Conservation (phyloP, 1,284 basidiomycete species). For the Malassezia slooffiae region DNA sequence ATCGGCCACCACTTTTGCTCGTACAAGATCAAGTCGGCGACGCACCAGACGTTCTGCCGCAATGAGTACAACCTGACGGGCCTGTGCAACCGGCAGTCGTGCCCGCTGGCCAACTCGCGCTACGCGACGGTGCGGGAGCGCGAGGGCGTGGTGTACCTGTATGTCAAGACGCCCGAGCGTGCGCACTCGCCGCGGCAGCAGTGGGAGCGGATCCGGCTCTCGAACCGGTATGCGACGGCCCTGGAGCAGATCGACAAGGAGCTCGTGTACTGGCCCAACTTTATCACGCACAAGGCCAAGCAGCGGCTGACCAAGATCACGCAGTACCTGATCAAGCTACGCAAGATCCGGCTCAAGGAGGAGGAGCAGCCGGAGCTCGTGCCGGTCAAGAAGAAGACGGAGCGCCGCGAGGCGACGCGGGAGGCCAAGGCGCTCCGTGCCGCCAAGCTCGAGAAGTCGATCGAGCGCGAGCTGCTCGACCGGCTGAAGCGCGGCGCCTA, state of each 20-base stretch:
- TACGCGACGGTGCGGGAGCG: constrained; percentile 95
- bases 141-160: constrained; percentile 87
- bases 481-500: constrained; percentile 92
- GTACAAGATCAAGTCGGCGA: constrained; percentile 44
- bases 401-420: constrained; percentile 80
- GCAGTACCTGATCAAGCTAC: constrained; percentile 97
- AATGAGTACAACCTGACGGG: constrained; percentile 99
- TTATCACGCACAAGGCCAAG: constrained; percentile 96
- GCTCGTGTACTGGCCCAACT: constrained; percentile 94
- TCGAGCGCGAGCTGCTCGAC: constrained; percentile 90
- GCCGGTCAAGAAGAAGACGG: constrained; percentile 93
- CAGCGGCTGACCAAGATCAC: constrained; percentile 98
- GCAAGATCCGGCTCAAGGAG: constrained; percentile 66
- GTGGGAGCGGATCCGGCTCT: constrained; percentile 92
- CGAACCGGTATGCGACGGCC: constrained; percentile 86
- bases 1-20: constrained; percentile 44
- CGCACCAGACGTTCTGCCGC: constrained; percentile 69
- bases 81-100: constrained; percentile 90
- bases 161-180: constrained; percentile 93
- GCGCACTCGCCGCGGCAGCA: constrained; percentile 88
- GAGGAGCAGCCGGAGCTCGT: constrained; percentile 81
- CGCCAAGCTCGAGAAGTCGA: constrained; percentile 69
- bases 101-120: constrained; percentile 88
- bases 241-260: constrained; percentile 71
- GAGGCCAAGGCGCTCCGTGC: constrained; percentile 93